Conservation (phyloP, 2,329 filamentous ascomycete genomes). For the Venturia oleaginea region DNA sequence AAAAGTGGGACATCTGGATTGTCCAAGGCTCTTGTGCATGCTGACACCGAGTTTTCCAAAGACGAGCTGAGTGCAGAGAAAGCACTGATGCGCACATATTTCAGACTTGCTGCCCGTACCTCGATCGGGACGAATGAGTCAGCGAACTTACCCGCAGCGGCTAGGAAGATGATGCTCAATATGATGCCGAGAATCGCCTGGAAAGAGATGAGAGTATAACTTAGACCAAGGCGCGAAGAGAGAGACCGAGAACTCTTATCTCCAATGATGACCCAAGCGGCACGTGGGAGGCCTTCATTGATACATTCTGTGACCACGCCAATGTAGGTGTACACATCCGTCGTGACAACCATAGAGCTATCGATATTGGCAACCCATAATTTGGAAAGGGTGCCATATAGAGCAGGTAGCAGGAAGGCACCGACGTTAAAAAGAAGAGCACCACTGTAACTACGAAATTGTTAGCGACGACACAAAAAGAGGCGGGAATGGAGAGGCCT, state of each 20-base stretch:
- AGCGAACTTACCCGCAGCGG: slow-evolving; percentile 46
- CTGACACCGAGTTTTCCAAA: slow-evolving; percentile 53
- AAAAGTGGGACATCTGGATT: slow-evolving; percentile 59
- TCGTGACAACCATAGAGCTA: slow-evolving; percentile 51
- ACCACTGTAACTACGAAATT: slow-evolving; percentile 25
- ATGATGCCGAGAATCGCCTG: slow-evolving; percentile 50
- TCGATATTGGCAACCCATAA: slow-evolving; percentile 64
- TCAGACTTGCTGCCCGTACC: slow-evolving; percentile 47
- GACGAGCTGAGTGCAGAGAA: slow-evolving; percentile 55
- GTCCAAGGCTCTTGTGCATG: slow-evolving; percentile 56
- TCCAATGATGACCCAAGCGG: slow-evolving; percentile 60
- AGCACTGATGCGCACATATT: slow-evolving; percentile 55
- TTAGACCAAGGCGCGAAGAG: slow-evolving; percentile 45
- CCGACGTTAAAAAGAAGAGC: slow-evolving; percentile 53
- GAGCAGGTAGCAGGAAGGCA: slow-evolving; percentile 55
- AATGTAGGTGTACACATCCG: slow-evolving; percentile 62
- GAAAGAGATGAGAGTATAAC: slow-evolving; percentile 48
- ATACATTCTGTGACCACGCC: slow-evolving; percentile 57
- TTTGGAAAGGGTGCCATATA: slow-evolving; percentile 60
- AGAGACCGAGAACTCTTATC: slow-evolving; percentile 48
- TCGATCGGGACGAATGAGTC: slow-evolving; percentile 53
- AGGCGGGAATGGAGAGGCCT: not conserved
- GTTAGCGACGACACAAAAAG: not conserved
- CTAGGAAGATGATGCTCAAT: slow-evolving; percentile 51
- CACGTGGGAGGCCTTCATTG: slow-evolving; percentile 62